Base-by-base conservation (phyloP, 2,329 filamentous ascomycete species). In the Pseudocercospora fuligena region DNA sequence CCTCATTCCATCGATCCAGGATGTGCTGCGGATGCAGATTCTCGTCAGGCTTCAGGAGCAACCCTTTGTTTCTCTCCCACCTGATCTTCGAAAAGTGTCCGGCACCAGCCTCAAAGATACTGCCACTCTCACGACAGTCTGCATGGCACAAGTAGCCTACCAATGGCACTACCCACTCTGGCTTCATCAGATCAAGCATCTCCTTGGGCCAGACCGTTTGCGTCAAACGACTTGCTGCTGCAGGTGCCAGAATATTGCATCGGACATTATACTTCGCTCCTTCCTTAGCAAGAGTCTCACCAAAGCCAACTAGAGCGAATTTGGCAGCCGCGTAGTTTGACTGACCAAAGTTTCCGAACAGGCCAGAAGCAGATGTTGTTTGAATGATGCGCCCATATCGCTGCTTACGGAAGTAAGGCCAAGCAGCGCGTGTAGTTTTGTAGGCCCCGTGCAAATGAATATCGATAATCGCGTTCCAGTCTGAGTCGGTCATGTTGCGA, bases 291-390 rank as follows among this genome's bases (percentile, higher is more conserved):
- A 98, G 87, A 3, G 94, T 97, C 85, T 98, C 94, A 36, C 93
- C 97, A 83, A 98, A 97, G 72, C 94, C 94, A 69, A 98, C 93
- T 83, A 97, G 89, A 70, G 92, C 92, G 70, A 97, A 86, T 85
- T 98, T 98, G 77, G 94, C 94, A 67, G 95, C 93, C 85, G 94
- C 88, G 80, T 98, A 98, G 86, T 98, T 98, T 75, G 94, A 92
- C 82, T 98, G 94, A 68, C 94, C 94, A 79, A 98, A 98, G 86
- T 97, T 98, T 74, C 94, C 95, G 78, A 98, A 98, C 79, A 98
- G 96, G 80, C 95, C 94, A 74, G 91, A 95, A 58, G 94, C 97
- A 33, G 92, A 97, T 29, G 94, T 94, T 49, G 94, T 98, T 85
- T 98, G 98, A 76, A 98, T 86, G 67, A 98, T 89, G 75, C 94